Base-by-base conservation (phyloP, 257 asterid species). In the Anisodus acutangulus region DNA sequence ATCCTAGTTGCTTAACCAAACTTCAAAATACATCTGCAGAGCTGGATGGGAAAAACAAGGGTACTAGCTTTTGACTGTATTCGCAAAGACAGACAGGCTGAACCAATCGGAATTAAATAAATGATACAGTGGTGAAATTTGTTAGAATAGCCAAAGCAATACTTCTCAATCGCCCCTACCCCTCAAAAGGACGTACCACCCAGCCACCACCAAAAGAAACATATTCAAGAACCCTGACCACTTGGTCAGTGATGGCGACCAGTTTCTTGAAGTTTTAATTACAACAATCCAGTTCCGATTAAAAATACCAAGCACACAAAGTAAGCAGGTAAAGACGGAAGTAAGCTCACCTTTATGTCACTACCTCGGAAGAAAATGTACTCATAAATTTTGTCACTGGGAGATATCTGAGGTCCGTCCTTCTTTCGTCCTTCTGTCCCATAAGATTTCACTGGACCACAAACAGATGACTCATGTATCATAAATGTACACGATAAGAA, bases 361-460 rank as follows among this genome's bases (percentile, higher is more conserved):
- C 83, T 86, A 5, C 87, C 87, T 67, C 85, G 82, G 85, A 88
- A 88, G 81, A 35, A 79, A 68, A 88, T 64, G 85, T 84, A 86
- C 2, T 86, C 87, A 1, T 67, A 86, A 41, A 86, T 71, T 54
- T n/a, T 84, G 80, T 86, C 85, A 39, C 84, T 86, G 11, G 87
- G 85, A 26, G 83, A 49, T 13, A 88, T 78, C 72, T 84, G 86
- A 16, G 83, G 72, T 16, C 85, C 87, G 54, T 82, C 85, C 84
- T 51, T 72, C 66, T 78, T 86, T 68, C 89, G 47, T 82, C 88
- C 88, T 67, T 88, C 89, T 2, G 89, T 86, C 83, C 90, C 90
- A 84, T 57, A 88, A 47, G 87, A 82, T 84, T 82, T 88, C 76
- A 86, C 90, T 86, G 87, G 84, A 39, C 35, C 55, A 80, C 16